phyloP scores from a whole-genome alignment of 768 basidiomycete species.

The Albatrellus ellisii region DNA sequence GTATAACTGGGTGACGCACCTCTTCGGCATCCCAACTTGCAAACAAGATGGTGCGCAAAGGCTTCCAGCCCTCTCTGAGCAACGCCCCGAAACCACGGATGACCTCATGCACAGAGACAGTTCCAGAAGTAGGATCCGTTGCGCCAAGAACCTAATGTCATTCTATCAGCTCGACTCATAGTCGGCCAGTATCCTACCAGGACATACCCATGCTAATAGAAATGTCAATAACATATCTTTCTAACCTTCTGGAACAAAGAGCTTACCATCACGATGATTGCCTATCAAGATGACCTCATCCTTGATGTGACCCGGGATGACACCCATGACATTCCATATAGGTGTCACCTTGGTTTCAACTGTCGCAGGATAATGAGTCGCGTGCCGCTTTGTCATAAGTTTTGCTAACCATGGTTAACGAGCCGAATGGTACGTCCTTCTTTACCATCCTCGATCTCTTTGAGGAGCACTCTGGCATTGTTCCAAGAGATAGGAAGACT shows the following conservation, averaged over 20 bases:
- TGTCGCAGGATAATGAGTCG: constrained; percentile 13
- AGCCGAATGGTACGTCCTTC: constrained; percentile 30
- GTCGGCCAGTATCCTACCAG: not conserved
- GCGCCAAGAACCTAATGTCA: constrained; percentile 71
- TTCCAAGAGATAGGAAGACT: constrained; percentile 86
- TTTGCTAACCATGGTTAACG: constrained; percentile 37
- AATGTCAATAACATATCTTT: not conserved
- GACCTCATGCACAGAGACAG: constrained; percentile 65
- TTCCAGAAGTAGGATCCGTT: constrained; percentile 69
- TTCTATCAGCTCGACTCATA: not conserved
- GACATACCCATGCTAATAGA: constrained; percentile 6
- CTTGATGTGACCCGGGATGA: constrained; percentile 70
- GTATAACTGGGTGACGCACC: constrained; percentile 19
- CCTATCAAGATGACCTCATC: constrained; percentile 84
- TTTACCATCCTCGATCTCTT: constrained; percentile 30
- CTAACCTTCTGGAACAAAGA: no score
- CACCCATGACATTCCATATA: constrained; percentile 82
- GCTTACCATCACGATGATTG: constrained; percentile 76
- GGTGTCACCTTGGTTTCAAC: constrained; percentile 73
- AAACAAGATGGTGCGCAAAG: constrained; percentile 62
- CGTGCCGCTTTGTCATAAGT: not conserved
- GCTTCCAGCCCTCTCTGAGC: constrained; percentile 67
- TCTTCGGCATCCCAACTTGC: constrained; percentile 77
- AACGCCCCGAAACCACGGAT: constrained; percentile 63
- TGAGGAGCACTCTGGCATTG: constrained; percentile 55